Percentiles rank a stretch among this genome's conserved stretches.
Evolutionary conservation across 2,329 filamentous ascomycete species (phyloP).

Genomic region (Rugonectria rugulosa): DNA sequence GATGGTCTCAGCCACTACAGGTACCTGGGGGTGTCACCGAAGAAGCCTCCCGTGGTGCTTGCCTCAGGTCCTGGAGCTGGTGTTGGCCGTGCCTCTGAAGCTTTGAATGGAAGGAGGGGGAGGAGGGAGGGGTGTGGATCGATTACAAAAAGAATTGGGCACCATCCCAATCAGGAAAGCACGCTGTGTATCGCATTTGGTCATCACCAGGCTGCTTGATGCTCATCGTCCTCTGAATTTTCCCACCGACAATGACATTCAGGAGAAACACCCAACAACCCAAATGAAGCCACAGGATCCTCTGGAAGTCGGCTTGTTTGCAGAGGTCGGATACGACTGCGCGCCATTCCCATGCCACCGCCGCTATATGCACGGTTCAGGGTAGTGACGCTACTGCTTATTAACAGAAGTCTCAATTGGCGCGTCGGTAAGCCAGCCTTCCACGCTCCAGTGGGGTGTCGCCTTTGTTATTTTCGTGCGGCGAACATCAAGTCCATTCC

Average conservation of each 20-base stretch:
- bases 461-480: constrained; percentile 16
- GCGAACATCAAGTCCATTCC: constrained; percentile 12
- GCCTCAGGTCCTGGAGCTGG: no score
- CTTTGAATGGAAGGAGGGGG: not conserved
- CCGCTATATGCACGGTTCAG: no score
- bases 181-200: constrained; percentile 21
- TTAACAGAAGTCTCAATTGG: not conserved
- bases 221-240: not conserved
- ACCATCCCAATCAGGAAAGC: constrained; percentile 27
- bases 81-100: not conserved
- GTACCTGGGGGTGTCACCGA: constrained; percentile 8
- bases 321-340: no score
- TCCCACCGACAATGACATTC: not conserved
- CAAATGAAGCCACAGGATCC: no score
- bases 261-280: no score
- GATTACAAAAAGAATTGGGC: constrained; percentile 13
- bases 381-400: not conserved
- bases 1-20: constrained; percentile 6
- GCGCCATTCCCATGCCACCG: no score
- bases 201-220: not conserved
- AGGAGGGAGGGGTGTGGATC: constrained; percentile 19
- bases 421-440: constrained; percentile 6
- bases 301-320: no score
- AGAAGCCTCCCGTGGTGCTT: constrained; percentile 16
- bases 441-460: constrained; percentile 9